Base-by-base conservation (phyloP, 179 eudicot genomes). In the Actinidia arguta region DNA sequence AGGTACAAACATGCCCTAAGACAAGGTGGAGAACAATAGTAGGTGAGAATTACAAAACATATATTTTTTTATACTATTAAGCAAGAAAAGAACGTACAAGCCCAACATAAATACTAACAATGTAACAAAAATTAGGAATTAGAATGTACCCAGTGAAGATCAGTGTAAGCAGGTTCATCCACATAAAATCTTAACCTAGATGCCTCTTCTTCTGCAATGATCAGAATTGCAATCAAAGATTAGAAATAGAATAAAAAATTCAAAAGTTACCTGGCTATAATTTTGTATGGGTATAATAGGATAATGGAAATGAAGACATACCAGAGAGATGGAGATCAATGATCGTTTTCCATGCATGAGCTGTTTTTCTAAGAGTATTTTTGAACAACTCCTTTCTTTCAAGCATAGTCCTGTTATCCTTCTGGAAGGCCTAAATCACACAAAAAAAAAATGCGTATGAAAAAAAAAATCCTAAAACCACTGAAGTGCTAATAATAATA, bases 1-100 rank as follows among this genome's bases (percentile, higher is more conserved):
- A 86, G 98, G 99, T 74, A 95, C 52, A 88, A 97, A 93, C 99
- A 97, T 95, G 70, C 99, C 98, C 99, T 96, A 75, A 31, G 11
- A 74, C 16, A 61, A 46, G 47, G 14, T 50, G 12, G 18, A 69
- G 5, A 83, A 27, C 44, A 66, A 46, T 0, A 22, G n/a, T 47
- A 75, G 27, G 79, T 48, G 51, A 81, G 18, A 42, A 14, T 63
- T 20, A 46, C 16, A 46, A 47, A 71, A 71, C 27, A 76, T 12
- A 22, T 22, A 4, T 10, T 31, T 12, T 16, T 63, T 18, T 63
- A 63, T 16, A 47, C 50, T 55, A 39, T 27, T 61, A 31, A 48
- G 24, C 48, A 76, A 16, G 12, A 42, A 39, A 18, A 31, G 25
- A 56, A 44, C 46, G 18, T 46, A 42, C 5, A 31, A 67, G 39